These are phyloP conservation scores for Saccharomyces pastorianus DNA, from an alignment of 1,139 yeast species.

Conservation along the genomic window DNA sequence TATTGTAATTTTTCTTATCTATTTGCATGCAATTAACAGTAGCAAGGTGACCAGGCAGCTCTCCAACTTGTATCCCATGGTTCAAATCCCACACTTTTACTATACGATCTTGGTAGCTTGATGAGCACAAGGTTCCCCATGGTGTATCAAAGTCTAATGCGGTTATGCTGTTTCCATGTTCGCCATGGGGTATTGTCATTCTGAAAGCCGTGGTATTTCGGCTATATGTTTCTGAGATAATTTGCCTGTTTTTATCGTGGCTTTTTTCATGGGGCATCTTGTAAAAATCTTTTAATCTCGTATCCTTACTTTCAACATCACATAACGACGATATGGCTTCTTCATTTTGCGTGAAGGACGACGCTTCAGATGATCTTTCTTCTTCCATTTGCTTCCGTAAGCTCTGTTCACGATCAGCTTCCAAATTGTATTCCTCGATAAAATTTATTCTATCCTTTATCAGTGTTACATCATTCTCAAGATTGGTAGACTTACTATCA, in stretches of 20 bases:
- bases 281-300: not conserved
- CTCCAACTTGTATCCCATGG: constrained; percentile 41
- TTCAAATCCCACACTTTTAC: constrained; percentile 78
- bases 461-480: not conserved
- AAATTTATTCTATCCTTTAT: constrained; percentile 1
- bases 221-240: constrained; percentile 35
- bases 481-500: not conserved
- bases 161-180: constrained; percentile 45
- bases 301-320: not conserved
- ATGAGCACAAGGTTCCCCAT: constrained; percentile 66
- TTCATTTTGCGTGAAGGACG: not conserved
- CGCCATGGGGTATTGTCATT: constrained; percentile 23
- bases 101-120: constrained; percentile 65
- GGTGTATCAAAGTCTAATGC: constrained; percentile 58
- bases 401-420: not conserved
- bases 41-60: constrained; percentile 47
- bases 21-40: constrained; percentile 50
- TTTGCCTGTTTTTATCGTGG: constrained; percentile 2
- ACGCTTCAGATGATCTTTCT: not conserved
- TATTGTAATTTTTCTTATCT: constrained; percentile 35
- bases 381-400: not conserved
- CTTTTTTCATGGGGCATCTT: not conserved
- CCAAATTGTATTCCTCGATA: not conserved
- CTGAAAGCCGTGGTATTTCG: not conserved
- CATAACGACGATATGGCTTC: not conserved